phyloP scores from a whole-genome alignment of 352 stramenopile genomes.

The Globisporangium spinosum region DNA sequence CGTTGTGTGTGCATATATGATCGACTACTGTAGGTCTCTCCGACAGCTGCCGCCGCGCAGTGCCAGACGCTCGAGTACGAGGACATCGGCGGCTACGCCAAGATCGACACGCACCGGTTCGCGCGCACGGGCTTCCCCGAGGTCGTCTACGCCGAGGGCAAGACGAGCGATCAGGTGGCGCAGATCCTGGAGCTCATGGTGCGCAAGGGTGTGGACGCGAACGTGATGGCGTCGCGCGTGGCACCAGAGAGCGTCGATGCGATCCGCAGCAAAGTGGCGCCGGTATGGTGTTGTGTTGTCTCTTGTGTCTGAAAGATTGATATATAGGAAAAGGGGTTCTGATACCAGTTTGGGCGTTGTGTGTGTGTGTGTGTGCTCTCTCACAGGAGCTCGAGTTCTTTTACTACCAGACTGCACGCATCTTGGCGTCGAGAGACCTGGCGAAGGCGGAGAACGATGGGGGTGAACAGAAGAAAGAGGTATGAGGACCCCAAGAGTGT shows the following conservation, averaged over 20 bases:
- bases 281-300: slow-evolving; percentile 24
- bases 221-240: slow-evolving; percentile 86
- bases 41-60: slow-evolving; percentile 22
- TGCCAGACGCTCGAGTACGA: slow-evolving; percentile 47
- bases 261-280: slow-evolving; percentile 33
- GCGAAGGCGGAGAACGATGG: neutral
- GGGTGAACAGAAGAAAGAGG: neutral
- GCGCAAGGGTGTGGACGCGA: slow-evolving; percentile 34
- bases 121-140: slow-evolving; percentile 93
- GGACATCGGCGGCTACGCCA: slow-evolving; percentile 50
- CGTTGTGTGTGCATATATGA: neutral
- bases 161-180: slow-evolving; percentile 88
- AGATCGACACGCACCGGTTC: slow-evolving; percentile 88
- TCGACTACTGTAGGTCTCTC: slow-evolving; percentile 23
- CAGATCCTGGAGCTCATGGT: slow-evolving; percentile 90
- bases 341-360: neutral
- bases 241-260: slow-evolving; percentile 35
- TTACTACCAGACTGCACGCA: slow-evolving; percentile 70
- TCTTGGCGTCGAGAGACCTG: slow-evolving; percentile 54
- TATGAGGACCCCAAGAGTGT: neutral
- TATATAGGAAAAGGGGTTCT: neutral
- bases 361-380: neutral
- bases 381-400: slow-evolving; percentile 36
- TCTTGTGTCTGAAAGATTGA: neutral
- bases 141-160: slow-evolving; percentile 93